Conservation (phyloP, 345 rosid genomes). For the Linum trigynum region DNA sequence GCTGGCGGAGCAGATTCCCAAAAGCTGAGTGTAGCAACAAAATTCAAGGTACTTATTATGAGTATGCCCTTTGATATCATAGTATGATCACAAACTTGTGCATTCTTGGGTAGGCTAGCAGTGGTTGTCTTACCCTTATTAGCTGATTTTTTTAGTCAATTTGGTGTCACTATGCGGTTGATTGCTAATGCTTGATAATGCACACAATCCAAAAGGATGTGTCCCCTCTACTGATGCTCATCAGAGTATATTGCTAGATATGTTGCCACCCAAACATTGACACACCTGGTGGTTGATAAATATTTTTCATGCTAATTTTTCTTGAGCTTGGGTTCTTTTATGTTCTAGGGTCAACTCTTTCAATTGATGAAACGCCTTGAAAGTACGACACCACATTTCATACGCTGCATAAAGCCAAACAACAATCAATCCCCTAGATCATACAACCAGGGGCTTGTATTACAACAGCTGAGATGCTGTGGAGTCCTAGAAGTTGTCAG, state of each 20-base stretch:
- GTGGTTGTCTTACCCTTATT: too few species aligned
- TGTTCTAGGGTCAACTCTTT: conserved; percentile 76
- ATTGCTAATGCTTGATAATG: too few species aligned
- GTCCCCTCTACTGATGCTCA: too few species aligned
- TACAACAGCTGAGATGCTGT: conserved; percentile 96
- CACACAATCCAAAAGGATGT: too few species aligned
- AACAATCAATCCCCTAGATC: conserved; percentile 76
- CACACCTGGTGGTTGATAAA: not conserved
- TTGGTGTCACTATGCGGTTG: too few species aligned
- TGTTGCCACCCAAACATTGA: too few species aligned
- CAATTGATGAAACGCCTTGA: conserved; percentile 93
- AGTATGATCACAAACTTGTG: not conserved
- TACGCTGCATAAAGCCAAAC: conserved; percentile 97
- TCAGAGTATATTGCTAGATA: too few species aligned
- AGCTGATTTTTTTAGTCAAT: too few species aligned
- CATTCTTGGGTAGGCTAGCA: not conserved
- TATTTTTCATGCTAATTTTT: conserved; percentile 7
- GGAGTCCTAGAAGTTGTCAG: conserved; percentile 98
- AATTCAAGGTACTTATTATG: conserved; percentile 59
- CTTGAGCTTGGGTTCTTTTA: not conserved
- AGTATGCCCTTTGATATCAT: too few species aligned
- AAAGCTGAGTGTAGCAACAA: conserved; percentile 81
- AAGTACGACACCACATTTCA: conserved; percentile 91
- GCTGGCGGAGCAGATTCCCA: conserved; percentile 98
- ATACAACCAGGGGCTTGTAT: conserved; percentile 80